Evolutionary conservation across 495 filamentous ascomycete species (phyloP).

Genomic region (Tuber umbilicatum): DNA sequence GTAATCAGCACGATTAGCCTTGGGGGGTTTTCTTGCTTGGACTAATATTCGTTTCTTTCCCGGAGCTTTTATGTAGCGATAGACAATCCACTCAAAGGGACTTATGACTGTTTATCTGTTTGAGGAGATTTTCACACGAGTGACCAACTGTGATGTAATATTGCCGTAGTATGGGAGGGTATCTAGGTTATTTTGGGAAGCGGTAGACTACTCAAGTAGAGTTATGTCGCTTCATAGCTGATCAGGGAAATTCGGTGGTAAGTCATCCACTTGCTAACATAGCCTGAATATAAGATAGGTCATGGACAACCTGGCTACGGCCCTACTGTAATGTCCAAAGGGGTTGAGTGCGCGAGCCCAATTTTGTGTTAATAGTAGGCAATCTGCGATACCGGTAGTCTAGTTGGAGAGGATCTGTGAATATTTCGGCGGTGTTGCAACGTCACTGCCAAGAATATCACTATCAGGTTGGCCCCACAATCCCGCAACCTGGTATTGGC

Average conservation of each 20-base stretch:
- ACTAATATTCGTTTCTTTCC: background rate
- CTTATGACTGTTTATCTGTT: background rate
- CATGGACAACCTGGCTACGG: background rate
- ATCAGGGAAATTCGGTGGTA: background rate
- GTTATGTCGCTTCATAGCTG: background rate
- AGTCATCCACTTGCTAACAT: background rate
- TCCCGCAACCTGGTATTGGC: background rate
- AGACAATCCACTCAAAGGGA: background rate
- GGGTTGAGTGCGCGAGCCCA: background rate
- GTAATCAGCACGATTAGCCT: background rate
- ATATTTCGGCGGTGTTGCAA: conserved; percentile 1
- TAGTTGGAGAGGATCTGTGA: background rate
- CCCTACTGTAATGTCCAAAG: background rate
- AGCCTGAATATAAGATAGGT: background rate
- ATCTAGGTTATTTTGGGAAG: background rate
- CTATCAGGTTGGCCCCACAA: conserved; percentile 11
- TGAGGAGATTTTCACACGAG: background rate
- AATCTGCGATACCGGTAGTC: no score
- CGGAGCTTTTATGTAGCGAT: background rate
- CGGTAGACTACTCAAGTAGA: background rate
- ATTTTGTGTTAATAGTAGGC: background rate
- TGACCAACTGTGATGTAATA: background rate
- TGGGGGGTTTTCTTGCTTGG: background rate
- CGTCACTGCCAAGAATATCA: conserved; percentile 30
- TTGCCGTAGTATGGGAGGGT: background rate